Evolutionary conservation across 2,329 filamentous ascomycete species (phyloP), one percentile per base, ranked within the genome.

Genomic region (Fusarium longipes): DNA sequence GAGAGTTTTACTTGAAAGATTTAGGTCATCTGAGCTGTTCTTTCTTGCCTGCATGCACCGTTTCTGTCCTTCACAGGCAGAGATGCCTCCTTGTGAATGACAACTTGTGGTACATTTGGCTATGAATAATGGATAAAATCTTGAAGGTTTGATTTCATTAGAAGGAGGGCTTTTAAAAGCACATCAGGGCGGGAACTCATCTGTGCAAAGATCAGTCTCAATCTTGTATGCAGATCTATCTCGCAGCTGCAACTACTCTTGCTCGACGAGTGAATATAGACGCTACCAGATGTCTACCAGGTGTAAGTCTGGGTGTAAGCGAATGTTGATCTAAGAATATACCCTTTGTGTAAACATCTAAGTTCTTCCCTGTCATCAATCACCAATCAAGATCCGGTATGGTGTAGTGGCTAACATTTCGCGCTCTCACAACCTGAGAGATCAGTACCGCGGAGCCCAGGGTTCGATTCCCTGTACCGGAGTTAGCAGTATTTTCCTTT

Each of bases 391-490:
- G 6, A 60, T 74, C 73, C 73, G 73, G 73, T 75, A 75, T 75
- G 73, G 73, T 75, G 73, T 75, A 75, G 70, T 75, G 73, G 73
- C 73, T 72, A 75, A 75, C 73, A 47, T 47, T 47, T 47, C 43
- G 43, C 43, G 43, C 43, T 47, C 43, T 47, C 43, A 47, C 14
- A 47, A 47, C 43, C 29, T 47, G 43, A 24, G 43, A 47, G 43
- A 47, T 33, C 43, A 44, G 45, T 27, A 20, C 45, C 45, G 45
- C 45, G 45, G 45, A 49, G 45, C 45, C 45, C 45, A 49, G 45
- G 45, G 45, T 49, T 49, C 45, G 45, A 49, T 49, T 49, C 45
- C 45, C 45, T 49, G 45, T 49, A 49, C 45, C 45, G 45, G 45
- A 49, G 45, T 38, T 38, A 17, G 22, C 22, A 25, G 17, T 8